A percentile compares a stretch with the other conserved stretches of the same genome.
Conservation (phyloP, 129 eudicot species). For the Flaveria sonorensis region DNA sequence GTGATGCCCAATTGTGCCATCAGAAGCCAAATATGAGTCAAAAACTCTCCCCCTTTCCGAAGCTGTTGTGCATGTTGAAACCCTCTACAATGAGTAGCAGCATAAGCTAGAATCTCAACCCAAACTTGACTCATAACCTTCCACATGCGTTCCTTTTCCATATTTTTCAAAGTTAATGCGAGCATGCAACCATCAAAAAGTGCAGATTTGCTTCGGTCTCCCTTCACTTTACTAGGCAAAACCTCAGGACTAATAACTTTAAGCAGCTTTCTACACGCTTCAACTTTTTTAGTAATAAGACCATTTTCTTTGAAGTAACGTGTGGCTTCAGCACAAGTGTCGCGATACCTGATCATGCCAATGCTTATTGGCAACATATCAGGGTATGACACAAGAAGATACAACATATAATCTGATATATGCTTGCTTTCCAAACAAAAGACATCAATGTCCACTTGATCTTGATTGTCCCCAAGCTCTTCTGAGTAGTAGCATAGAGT, state of each 20-base stretch:
- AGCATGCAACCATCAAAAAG: conserved; percentile 50
- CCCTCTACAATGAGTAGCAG: conserved; percentile 49
- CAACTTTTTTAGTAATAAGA: neutral
- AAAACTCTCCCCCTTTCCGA: conserved; percentile 52
- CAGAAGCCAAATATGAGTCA: conserved; percentile 71
- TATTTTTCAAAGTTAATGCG: neutral
- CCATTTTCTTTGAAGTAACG: conserved; percentile 36
- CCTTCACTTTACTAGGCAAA: conserved; percentile 44
- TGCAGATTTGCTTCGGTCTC: conserved; percentile 52
- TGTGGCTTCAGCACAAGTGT: conserved; percentile 50
- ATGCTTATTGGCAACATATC: conserved; percentile 52
- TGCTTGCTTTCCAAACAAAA: conserved; percentile 34
- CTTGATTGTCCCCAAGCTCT: conserved; percentile 13
- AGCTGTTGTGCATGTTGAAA: conserved; percentile 50
- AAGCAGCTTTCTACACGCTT: conserved; percentile 42
- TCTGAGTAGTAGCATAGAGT: conserved; percentile 51
- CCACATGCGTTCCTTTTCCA: conserved; percentile 36
- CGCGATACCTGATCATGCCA: conserved; percentile 50
- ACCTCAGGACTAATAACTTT: conserved; percentile 40
- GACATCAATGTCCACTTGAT: neutral
- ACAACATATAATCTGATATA: conserved; percentile 43
- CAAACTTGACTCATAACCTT: conserved; percentile 42
- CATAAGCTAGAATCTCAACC: conserved; percentile 52
- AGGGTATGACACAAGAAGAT: conserved; percentile 46
- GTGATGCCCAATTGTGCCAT: conserved; percentile 69